Conservation (phyloP, 75 land plant genomes). For the Picea glauca region DNA sequence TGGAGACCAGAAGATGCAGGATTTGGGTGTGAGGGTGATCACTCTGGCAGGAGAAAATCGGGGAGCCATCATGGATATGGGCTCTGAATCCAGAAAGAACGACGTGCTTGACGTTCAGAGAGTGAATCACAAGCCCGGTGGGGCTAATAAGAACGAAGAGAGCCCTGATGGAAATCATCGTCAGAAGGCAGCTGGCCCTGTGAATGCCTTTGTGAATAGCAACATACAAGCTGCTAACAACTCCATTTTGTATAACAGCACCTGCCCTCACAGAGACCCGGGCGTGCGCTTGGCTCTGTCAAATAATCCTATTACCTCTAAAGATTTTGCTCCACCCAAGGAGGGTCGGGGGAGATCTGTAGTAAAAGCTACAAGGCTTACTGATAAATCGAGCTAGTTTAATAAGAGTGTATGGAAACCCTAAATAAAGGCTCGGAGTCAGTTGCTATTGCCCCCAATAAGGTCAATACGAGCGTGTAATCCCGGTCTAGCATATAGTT, state of each 20-base stretch:
- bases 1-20: background rate
- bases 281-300: slow-evolving; percentile 28
- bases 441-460: no score
- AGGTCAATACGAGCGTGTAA: no score
- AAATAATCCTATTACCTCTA: background rate
- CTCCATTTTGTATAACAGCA: slow-evolving; percentile 31
- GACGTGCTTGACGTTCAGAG: background rate
- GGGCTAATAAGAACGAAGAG: slow-evolving; percentile 13
- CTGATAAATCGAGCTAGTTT: background rate
- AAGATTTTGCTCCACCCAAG: background rate
- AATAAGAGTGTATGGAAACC: no score
- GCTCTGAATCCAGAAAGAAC: background rate
- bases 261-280: slow-evolving; percentile 28
- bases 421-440: no score
- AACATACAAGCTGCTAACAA: slow-evolving; percentile 43
- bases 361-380: background rate
- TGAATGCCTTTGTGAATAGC: slow-evolving; percentile 21
- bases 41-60: slow-evolving; percentile 9
- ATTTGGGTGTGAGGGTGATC: slow-evolving; percentile 11
- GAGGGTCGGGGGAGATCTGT: background rate
- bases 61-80: slow-evolving; percentile 7
- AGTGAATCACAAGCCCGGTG: slow-evolving; percentile 16
- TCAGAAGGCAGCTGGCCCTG: background rate
- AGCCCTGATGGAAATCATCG: slow-evolving; percentile 4
- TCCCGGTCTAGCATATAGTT: no score